phyloP scores from a whole-genome alignment of 768 basidiomycete species.

The Boletus fagicola region DNA sequence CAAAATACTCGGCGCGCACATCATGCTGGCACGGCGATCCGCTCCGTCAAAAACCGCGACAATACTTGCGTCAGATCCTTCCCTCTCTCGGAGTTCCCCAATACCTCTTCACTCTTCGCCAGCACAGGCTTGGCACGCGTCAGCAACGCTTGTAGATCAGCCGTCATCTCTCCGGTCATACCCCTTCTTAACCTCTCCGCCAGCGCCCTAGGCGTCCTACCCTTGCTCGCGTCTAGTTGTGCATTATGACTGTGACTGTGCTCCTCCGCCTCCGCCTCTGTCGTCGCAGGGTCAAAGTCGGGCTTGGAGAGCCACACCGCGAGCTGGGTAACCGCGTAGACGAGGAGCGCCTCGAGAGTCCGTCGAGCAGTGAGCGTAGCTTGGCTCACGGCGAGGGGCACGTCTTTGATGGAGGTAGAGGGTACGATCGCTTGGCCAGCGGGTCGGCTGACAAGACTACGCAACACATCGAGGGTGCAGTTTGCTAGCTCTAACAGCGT shows the following conservation, averaged over 20 bases:
- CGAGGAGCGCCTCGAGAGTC: conserved; percentile 63
- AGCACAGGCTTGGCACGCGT: conserved; percentile 64
- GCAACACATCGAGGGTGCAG: conserved; percentile 70
- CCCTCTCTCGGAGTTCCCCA: conserved; percentile 38
- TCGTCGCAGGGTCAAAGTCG: conserved; percentile 50
- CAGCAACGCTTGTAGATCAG: conserved; percentile 65
- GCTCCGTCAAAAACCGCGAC: conserved; percentile 62
- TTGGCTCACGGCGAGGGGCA: conserved; percentile 49
- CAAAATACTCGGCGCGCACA: background rate
- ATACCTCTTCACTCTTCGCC: conserved; percentile 51
- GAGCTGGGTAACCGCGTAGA: conserved; percentile 75
- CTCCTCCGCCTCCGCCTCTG: conserved; percentile 49
- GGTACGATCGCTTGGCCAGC: conserved; percentile 52
- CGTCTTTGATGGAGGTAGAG: conserved; percentile 28
- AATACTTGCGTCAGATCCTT: conserved; percentile 63
- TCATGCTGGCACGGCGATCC: conserved; percentile 45
- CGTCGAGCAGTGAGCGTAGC: conserved; percentile 57
- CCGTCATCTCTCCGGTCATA: conserved; percentile 78
- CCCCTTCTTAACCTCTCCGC: conserved; percentile 69
- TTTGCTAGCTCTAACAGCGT: conserved; percentile 85
- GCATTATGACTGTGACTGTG: conserved; percentile 12
- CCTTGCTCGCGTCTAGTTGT: conserved; percentile 31
- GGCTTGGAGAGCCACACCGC: conserved; percentile 76
- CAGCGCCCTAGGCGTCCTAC: conserved; percentile 47
- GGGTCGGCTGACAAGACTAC: conserved; percentile 62